Base-by-base conservation (phyloP, 495 filamentous ascomycete genomes). In the Aspergillus mulundensis region DNA sequence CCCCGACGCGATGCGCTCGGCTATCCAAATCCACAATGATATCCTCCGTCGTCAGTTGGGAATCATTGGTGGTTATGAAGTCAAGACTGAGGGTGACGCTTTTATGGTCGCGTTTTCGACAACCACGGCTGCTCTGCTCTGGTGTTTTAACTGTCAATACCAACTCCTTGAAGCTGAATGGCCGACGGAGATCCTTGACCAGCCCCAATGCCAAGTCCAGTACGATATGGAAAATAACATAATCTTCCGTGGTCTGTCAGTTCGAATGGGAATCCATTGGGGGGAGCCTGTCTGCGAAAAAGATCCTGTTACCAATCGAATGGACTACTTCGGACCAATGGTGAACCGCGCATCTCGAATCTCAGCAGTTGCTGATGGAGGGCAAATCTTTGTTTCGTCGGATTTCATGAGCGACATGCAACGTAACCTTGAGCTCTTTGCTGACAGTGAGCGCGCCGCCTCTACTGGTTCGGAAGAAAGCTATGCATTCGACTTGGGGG, bases 241-340 rank as follows among this genome's bases (percentile, higher is more conserved):
- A 55, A 96, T 99, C 48, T 97, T 95, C 71, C 84, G 87, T 51
- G 94, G 94, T 30, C 69, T 99, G 53, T 96, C 91, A 21, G 94
- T 99, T 38, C 84, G 94, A 48, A 99, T 99, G 95, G 94, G 94
- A 57, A 87, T 92, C 42, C 94, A 99, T 66, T 97, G 87, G 85
- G 94, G 94, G 50, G 83, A 87, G 42, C 94, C 95, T 25, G 91
- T 99, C 51, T 95, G 90, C 61, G 94, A 97, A 66, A 86, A 87
- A 30, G 94, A 99, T 69, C 93, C 94, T 0, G 89, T 99, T 6
- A 99, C 94, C 10, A 85, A 90, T 45, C 91, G 94, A 39, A 99
- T 99, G 94, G 94, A 99, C 66, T 99, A 99, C 71, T 97, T 97
- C 70, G 94, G 94, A 8, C 94, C 95, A 1, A 97, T 99, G 90